Evolutionary conservation across 106 monocot genomes (phyloP), one percentile per base, ranked within the genome.

Genomic region (Dioscorea dumetorum): DNA sequence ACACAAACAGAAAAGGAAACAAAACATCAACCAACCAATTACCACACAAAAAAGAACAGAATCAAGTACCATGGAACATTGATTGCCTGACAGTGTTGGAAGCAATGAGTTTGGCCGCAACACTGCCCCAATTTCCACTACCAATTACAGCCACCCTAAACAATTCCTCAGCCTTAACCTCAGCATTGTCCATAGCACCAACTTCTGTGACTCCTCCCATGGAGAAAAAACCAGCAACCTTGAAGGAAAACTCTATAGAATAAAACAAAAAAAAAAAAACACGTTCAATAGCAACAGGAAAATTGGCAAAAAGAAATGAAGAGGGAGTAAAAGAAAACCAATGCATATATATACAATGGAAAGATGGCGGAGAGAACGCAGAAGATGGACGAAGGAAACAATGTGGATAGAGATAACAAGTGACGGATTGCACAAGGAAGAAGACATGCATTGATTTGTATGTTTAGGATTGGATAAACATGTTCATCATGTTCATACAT

Each of bases 41-140:
- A 6, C 2, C 6, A 6, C 41, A 41, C 10, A 41, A 41, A 41
- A 10, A 41, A 41, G 9, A 41, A 41, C 10, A 41, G 9, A 41
- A 6, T 8, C 5, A 19, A 8, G 33, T 77, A 94, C 94, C 90
- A 33, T 87, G 74, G 22, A 87, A 94, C 34, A 22, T 69, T 24
- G 80, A 58, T 12, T 66, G 72, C 17, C 70, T 76, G 76, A 74
- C 58, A 64, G 87, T 87, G 81, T 94, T 94, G 33, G 90, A 90
- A 35, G 90, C 90, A 58, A 94, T 69, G 74, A 94, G 84, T 74
- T 83, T 90, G 61, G 94, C 82, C 5, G 94, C 90, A 57, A 94
- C 87, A 76, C 94, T 90, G 58, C 94, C 94, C 94, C 94, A 94
- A 71, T 94, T 94, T 16, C 90, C 94, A 69, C 94, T 94, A 10